These are phyloP conservation scores for Spizellomyces punctatus DNA, from an alignment of 192 early-diverging fungal genomes.

Conservation along the genomic window DNA sequence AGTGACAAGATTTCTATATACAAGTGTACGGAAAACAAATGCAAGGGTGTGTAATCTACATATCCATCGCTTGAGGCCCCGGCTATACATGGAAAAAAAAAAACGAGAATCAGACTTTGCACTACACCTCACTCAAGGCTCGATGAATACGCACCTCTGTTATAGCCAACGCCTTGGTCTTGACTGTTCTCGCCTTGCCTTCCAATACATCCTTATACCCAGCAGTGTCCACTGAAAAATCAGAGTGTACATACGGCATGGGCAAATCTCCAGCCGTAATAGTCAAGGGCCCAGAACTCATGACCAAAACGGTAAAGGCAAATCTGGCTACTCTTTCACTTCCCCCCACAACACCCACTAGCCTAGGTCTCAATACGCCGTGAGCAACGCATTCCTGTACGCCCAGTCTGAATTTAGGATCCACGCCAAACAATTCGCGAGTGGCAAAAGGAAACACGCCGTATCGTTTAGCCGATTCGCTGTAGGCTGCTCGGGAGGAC, in stretches of 20 bases:
- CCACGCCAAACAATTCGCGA: constrained; percentile 71
- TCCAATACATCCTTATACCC: constrained; percentile 5
- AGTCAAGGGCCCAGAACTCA: constrained; percentile 69
- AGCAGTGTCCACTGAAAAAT: constrained; percentile 1
- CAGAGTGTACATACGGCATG: constrained; percentile 61
- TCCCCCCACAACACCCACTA: constrained; percentile 72
- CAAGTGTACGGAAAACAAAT: no score
- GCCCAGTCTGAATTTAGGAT: constrained; percentile 80
- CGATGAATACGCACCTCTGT: no score
- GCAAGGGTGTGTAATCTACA: no score
- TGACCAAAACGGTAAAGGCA: constrained; percentile 82
- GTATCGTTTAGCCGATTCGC: constrained; percentile 72
- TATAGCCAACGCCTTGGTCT: neutral
- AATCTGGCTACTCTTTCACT: constrained; percentile 81
- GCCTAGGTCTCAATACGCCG: constrained; percentile 72
- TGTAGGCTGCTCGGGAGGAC: constrained; percentile 70
- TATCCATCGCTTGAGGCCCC: no score
- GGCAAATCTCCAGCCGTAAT: constrained; percentile 58
- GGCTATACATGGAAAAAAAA: no score
- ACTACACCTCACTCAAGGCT: no score
- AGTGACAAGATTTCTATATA: no score
- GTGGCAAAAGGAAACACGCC: constrained; percentile 84
- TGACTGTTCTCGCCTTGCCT: neutral
- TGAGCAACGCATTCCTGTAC: constrained; percentile 82
- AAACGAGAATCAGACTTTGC: no score